These are phyloP conservation scores for Hypoxylon sp. DNA, from an alignment of 2,329 filamentous ascomycete genomes.

Conservation along the genomic window DNA sequence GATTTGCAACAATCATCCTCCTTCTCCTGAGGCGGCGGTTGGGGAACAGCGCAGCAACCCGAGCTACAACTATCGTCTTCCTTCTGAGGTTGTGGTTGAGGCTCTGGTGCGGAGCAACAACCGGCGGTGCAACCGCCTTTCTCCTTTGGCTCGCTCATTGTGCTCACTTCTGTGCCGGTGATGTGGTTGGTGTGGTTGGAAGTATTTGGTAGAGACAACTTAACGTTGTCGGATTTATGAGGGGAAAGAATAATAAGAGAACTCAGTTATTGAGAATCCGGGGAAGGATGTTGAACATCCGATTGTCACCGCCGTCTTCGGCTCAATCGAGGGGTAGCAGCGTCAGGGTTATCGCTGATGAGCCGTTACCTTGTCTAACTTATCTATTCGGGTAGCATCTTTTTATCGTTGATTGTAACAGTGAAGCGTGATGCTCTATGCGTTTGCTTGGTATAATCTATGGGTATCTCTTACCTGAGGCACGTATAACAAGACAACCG, in stretches of 20 bases:
- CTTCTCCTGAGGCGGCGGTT: slow-evolving; percentile 13
- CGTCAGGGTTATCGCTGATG: slow-evolving; percentile 8
- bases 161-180: neutral
- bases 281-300: slow-evolving; percentile 11
- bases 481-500: slow-evolving; percentile 7
- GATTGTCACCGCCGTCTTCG: slow-evolving; percentile 22
- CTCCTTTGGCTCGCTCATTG: slow-evolving; percentile 34
- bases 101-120: slow-evolving; percentile 20
- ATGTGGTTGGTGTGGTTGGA: neutral
- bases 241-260: neutral
- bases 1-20: slow-evolving; percentile 24
- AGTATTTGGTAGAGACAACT: slow-evolving; percentile 5
- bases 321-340: slow-evolving; percentile 30
- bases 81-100: neutral
- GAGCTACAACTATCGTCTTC: neutral
- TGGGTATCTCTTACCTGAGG: neutral
- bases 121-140: slow-evolving; percentile 26
- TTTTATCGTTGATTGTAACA: slow-evolving; percentile 10
- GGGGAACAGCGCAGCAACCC: slow-evolving; percentile 20
- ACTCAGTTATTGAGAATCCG: neutral
- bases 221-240: neutral
- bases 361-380: slow-evolving; percentile 2
- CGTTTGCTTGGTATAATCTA: slow-evolving; percentile 4
- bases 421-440: slow-evolving; percentile 7
- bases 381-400: slow-evolving; percentile 4